Conservation (phyloP, 306 rosid species). For the Prunus fruticosa region DNA sequence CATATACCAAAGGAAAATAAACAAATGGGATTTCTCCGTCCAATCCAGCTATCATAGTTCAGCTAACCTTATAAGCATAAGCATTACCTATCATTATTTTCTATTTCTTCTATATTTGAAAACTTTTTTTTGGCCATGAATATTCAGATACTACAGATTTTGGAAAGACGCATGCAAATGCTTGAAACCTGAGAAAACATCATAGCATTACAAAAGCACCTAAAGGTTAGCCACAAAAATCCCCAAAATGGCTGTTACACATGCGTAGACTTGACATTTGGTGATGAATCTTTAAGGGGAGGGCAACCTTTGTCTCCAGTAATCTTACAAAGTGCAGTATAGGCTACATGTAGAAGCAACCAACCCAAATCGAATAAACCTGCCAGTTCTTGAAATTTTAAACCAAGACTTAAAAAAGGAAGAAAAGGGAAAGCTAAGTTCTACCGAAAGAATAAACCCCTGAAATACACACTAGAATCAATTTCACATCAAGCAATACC, state of each 20-base stretch:
- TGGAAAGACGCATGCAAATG: neutral
- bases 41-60: neutral
- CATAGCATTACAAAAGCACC: neutral
- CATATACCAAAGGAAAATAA: neutral
- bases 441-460: neutral
- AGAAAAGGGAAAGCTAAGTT: neutral
- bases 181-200: neutral
- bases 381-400: neutral
- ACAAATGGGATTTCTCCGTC: neutral
- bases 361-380: neutral
- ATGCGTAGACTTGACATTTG: neutral
- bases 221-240: neutral
- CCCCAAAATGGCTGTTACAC: neutral
- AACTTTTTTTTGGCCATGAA: neutral
- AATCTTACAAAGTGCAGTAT: neutral
- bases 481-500: neutral
- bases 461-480: neutral
- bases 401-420: neutral
- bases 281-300: neutral
- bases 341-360: neutral
- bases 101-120: neutral
- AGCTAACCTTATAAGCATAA: neutral
- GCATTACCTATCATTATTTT: neutral
- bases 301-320: neutral
- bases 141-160: neutral